phyloP scores from a whole-genome alignment of 768 basidiomycete genomes.

The Hygrophorus pudorinus region DNA sequence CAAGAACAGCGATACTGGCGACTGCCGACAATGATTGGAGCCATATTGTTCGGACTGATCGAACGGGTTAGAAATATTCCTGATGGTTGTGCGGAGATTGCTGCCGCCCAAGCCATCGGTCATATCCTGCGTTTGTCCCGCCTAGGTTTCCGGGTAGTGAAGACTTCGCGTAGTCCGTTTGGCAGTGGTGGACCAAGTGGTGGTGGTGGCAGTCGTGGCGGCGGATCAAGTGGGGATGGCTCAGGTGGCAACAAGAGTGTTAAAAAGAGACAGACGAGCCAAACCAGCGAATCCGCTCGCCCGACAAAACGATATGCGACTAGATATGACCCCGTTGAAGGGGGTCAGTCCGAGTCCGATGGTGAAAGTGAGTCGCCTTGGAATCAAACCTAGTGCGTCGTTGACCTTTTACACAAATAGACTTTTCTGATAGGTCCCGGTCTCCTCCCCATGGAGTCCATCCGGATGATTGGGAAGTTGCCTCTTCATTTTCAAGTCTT shows the following conservation, averaged over 20 bases:
- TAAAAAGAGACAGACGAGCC: neutral
- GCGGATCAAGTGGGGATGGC: neutral
- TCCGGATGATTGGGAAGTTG: constrained; percentile 3
- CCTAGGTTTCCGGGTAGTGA: neutral
- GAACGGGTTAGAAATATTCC: neutral
- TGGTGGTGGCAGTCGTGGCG: neutral
- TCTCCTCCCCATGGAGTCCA: constrained; percentile 4
- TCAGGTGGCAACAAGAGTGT: neutral
- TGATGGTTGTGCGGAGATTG: constrained; percentile 3
- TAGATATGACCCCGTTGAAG: neutral
- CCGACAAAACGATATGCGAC: too few relatives aligned
- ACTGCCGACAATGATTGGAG: too few relatives aligned
- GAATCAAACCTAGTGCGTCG: neutral
- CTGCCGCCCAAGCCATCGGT: neutral
- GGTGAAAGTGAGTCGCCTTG: constrained; percentile 1
- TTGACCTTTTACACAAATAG: neutral
- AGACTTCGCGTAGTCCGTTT: too few relatives aligned
- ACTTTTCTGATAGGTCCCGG: neutral
- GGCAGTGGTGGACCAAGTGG: neutral
- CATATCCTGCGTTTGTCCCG: neutral
- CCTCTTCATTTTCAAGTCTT: constrained; percentile 1
- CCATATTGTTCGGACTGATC: constrained; percentile 3
- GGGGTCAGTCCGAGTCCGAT: neutral
- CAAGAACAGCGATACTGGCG: too few relatives aligned
- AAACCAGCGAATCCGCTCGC: neutral